A percentile compares a stretch with the other conserved stretches of the same genome.
Conservation (phyloP, 2,329 filamentous ascomycete species). For the Paecilomyces variotii region DNA sequence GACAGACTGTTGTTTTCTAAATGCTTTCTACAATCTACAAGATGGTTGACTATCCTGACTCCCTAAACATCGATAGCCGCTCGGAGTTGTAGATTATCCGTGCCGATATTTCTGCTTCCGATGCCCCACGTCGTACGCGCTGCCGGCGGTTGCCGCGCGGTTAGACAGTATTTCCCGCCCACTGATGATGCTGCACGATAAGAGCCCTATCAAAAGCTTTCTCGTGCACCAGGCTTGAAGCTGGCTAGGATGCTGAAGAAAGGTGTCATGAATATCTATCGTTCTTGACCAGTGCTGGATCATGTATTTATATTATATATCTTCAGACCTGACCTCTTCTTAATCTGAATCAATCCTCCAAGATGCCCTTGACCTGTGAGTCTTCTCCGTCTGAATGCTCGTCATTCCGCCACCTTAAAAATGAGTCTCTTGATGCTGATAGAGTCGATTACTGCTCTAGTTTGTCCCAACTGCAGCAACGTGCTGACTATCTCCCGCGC, state of each 20-base stretch:
- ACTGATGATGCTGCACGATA: neutral
- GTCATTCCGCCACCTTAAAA: neutral
- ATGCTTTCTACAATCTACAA: neutral
- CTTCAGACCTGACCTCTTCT: slow-evolving; percentile 2
- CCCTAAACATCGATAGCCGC: slow-evolving; percentile 15
- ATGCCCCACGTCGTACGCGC: neutral
- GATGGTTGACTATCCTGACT: slow-evolving; percentile 22
- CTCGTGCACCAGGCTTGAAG: neutral
- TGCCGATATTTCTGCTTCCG: slow-evolving; percentile 7
- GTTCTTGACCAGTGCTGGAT: slow-evolving; percentile 23
- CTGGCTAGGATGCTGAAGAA: neutral
- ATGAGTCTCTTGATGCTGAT: slow-evolving; percentile 11
- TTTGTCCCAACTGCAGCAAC: slow-evolving; percentile 45
- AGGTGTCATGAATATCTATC: slow-evolving; percentile 18
- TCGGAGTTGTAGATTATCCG: slow-evolving; percentile 15
- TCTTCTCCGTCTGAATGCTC: slow-evolving; percentile 10
- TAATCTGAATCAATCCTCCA: slow-evolving; percentile 2
- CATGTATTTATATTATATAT: slow-evolving; percentile 19
- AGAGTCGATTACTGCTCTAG: slow-evolving; percentile 17
- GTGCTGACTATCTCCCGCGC: slow-evolving; percentile 39
- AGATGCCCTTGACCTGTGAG: slow-evolving; percentile 34
- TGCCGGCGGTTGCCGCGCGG: neutral
- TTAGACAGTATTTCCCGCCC: neutral
- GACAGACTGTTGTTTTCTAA: neutral
- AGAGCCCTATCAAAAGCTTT: neutral